Base-by-base conservation (phyloP, 2,329 filamentous ascomycete genomes). In the Fonsecaea pedrosoi region DNA sequence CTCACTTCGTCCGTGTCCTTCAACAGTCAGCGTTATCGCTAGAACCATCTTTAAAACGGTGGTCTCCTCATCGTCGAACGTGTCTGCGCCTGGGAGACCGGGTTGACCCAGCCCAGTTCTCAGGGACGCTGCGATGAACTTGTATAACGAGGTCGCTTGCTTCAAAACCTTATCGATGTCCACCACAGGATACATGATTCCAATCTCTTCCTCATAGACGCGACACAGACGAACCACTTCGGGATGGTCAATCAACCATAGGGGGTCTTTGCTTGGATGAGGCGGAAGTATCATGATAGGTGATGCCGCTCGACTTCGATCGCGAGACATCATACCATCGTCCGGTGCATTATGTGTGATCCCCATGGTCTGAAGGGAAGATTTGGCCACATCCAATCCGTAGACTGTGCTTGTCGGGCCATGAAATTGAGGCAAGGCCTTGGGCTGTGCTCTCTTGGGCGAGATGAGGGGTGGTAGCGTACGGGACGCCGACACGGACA, bases 131-230 rank as follows among this genome's bases (percentile, higher is more conserved):
- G 93, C 90, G 75, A 95, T 88, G 76, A 92, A 95, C 0, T 86
- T 83, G 64, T 89, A 89, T 0, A 97, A 81, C 66, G 85, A 84
- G 69, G 86, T 88, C 6, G 89, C 89, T 76, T 96, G 91, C 5
- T 83, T 82, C 42, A 91, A 88, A 45, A 96, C 82, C 50, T 84
- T 84, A 50, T 90, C 86, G 40, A 96, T 90, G 71, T 92, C 86
- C 55, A 96, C 78, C 3, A 97, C 86, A 0, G 94, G 94, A 76
- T 96, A 97, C 92, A 97, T 96, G 73, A 94, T 86, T 53, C 92
- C 92, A 73, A 96, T 89, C 76, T 97, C 94, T 73, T 97, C 93
- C 71, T 96, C 91, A 75, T 95, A 94, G 0, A 96, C 82, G 13
- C 87, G 84, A 71, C 92, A 92, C 13, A 97, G 80, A 1, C 92